Percentiles rank a stretch among this genome's conserved stretches.
Evolutionary conservation across 2,329 filamentous ascomycete species (phyloP).

Genomic region (Bipolaris cookei): DNA sequence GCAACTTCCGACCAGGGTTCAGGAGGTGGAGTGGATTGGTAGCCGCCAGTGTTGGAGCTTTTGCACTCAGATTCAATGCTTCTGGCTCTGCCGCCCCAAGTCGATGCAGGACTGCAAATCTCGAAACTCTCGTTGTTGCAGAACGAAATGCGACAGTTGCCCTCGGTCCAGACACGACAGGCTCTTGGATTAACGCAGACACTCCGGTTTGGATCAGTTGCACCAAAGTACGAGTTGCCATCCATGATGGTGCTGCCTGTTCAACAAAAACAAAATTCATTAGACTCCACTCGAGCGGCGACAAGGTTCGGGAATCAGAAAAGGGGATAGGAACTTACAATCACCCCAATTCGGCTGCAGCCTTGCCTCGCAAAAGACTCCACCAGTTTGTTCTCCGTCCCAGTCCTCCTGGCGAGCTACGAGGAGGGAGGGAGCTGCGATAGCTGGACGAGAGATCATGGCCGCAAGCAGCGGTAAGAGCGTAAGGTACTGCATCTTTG

Average conservation of each 20-base stretch:
- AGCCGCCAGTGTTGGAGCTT: not conserved
- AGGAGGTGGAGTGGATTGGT: not conserved
- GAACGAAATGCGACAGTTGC: slow-evolving; percentile 2
- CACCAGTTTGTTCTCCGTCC: not conserved
- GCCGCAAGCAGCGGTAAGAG: too few species aligned
- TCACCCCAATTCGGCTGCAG: not conserved
- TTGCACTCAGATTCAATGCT: not conserved
- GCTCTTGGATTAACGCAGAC: not conserved
- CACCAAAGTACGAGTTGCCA: not conserved
- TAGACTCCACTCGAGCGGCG: not conserved
- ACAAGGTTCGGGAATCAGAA: not conserved
- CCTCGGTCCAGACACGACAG: not conserved
- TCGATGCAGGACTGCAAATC: not conserved
- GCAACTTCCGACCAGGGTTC: not conserved
- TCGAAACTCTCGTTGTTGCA: slow-evolving; percentile 1
- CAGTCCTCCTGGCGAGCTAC: not conserved
- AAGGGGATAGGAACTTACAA: not conserved
- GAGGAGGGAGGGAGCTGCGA: not conserved
- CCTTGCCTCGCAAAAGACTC: not conserved
- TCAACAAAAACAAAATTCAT: not conserved
- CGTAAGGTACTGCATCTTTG: too few species aligned
- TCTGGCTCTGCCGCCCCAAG: not conserved
- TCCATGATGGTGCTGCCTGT: not conserved
- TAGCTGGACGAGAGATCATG: not conserved
- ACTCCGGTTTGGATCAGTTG: not conserved